phyloP scores from a whole-genome alignment of 2,329 filamentous ascomycete genomes.

The Claviceps sp. region DNA sequence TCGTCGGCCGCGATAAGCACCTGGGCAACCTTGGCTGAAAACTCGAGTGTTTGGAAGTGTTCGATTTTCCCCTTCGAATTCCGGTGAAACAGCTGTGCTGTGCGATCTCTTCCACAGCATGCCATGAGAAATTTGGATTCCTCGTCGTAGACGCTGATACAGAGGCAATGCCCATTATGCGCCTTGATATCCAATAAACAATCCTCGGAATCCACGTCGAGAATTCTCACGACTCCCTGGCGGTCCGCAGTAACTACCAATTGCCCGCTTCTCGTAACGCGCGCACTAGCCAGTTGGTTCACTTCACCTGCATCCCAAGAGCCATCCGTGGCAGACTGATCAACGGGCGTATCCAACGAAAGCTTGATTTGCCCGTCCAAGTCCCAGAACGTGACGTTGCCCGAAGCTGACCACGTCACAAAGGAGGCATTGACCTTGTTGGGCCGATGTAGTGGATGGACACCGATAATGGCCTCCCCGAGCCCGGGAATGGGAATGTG shows the following conservation, averaged over 20 bases:
- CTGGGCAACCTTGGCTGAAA: constrained; percentile 71
- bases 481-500: constrained; percentile 47
- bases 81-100: constrained; percentile 74
- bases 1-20: constrained; percentile 61
- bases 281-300: constrained; percentile 48
- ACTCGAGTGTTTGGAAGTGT: constrained; percentile 85
- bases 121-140: constrained; percentile 55
- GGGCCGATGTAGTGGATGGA: constrained; percentile 48
- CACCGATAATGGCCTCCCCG: constrained; percentile 56
- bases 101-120: constrained; percentile 77
- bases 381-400: constrained; percentile 73
- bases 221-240: constrained; percentile 64
- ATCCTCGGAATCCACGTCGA: constrained; percentile 47
- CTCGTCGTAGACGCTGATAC: constrained; percentile 58
- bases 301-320: constrained; percentile 35
- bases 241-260: constrained; percentile 75
- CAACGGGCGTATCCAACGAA: constrained; percentile 54
- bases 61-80: constrained; percentile 46
- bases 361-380: constrained; percentile 54
- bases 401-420: constrained; percentile 77
- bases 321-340: constrained; percentile 33
- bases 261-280: constrained; percentile 45
- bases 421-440: constrained; percentile 58
- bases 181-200: constrained; percentile 65
- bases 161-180: constrained; percentile 73